Base-by-base conservation (phyloP, 2,329 filamentous ascomycete genomes). In the Pseudogymnoascus sp. region DNA sequence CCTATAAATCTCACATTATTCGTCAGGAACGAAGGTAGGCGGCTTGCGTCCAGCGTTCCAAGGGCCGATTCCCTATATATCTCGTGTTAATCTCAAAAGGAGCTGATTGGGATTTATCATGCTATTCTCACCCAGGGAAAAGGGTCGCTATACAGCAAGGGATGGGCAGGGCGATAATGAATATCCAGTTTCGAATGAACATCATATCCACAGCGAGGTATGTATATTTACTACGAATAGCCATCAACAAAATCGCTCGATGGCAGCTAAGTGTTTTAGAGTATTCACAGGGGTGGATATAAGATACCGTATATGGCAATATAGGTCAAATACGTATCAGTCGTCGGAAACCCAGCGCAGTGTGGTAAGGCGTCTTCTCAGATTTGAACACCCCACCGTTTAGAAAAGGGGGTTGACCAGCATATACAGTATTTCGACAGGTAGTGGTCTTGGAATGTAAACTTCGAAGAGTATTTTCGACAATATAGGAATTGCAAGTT, bases 11-110 rank as follows among this genome's bases (percentile, higher is more conserved):
- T 52, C 45, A 52, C 45, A 63, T 80, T 80, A 67, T 79, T 74
- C 4, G 67, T 73, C 13, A 82, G 69, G 62, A 79, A 82, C 0
- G 60, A 45, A 7, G 73, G 72, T n/a, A 74, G 68, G 0, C 60
- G 62, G 9, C 69, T 69, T 1, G 66, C 67, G 7, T 64, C n/a
- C 1, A 74, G 41, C 6, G 70, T 71, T n/a, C 73, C 73, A 69
- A 69, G 73, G 60, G 61, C 12, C 19, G 61, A 62, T 7, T 30
- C 38, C 26, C 61, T 62, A 38, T 23, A 61, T 21, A 13, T 35
- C 33, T 35, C 9, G 21, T 28, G 33, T 52, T 52, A 30, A 52
- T 52, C 1, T 18, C 45, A 19, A 30, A 19, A 13, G 5, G 1
- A 1, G 9, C n/a, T 13, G 13, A 3, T 48, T 48, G 41, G 41